These are phyloP conservation scores for Amaranthus hypochondriacus DNA, from an alignment of 148 eudicot species.

Conservation along the genomic window DNA sequence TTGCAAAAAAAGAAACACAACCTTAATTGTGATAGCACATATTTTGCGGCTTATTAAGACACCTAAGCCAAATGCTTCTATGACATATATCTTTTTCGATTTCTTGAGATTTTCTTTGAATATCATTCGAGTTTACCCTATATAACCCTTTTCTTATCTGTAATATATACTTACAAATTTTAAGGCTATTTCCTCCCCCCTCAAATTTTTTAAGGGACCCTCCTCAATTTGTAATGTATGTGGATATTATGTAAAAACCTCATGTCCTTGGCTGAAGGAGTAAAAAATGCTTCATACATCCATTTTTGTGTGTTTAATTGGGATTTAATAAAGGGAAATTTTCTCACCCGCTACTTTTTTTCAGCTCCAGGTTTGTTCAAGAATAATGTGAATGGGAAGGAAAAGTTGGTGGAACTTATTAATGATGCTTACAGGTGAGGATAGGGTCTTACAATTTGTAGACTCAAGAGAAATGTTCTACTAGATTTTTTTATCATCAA, in stretches of 20 bases:
- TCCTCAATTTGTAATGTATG: constrained; percentile 2
- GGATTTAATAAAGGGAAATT: constrained; percentile 7
- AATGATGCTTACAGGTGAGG: constrained; percentile 35
- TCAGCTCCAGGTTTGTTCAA: constrained; percentile 43
- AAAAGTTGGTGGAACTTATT: constrained; percentile 34
- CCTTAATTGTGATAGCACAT: neutral
- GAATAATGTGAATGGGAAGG: constrained; percentile 35
- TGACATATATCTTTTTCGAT: neutral
- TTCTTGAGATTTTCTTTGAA: neutral
- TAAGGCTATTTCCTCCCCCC: too few relatives aligned
- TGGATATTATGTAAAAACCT: neutral
- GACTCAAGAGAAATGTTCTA: neutral
- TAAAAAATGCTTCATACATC: neutral
- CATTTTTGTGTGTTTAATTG: neutral
- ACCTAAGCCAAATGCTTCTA: neutral
- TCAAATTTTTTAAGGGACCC: neutral
- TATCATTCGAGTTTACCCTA: neutral
- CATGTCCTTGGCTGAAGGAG: too few relatives aligned
- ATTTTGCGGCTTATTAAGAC: neutral
- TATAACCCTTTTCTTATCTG: neutral
- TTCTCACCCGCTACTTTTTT: constrained; percentile 12
- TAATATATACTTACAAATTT: too few relatives aligned
- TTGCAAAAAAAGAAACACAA: neutral
- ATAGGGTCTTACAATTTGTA: neutral
- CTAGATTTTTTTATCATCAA: neutral